Conservation (phyloP, 306 rosid genomes). For the Prinsepia uniflora region DNA sequence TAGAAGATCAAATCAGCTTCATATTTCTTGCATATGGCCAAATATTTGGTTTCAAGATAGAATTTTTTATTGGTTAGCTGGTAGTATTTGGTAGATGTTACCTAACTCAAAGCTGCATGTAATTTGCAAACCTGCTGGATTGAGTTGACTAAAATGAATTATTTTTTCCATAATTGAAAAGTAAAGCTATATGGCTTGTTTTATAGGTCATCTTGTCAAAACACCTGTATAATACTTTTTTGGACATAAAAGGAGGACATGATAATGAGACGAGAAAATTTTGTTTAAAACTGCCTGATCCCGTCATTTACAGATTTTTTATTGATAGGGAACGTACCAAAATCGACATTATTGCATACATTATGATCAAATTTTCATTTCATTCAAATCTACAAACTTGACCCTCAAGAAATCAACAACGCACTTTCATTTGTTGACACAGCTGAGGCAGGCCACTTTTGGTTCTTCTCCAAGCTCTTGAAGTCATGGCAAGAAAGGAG, state of each 20-base stretch:
- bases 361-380: neutral
- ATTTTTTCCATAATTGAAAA: neutral
- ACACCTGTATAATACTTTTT: neutral
- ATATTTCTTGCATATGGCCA: neutral
- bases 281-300: neutral
- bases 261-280: no score
- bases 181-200: neutral
- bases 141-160: neutral
- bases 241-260: no score
- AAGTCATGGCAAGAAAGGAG: conserved; percentile 47
- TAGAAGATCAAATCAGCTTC: neutral
- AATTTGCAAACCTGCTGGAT: neutral
- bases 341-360: neutral
- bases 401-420: neutral
- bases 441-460: neutral
- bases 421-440: neutral
- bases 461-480: conserved; percentile 4
- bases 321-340: neutral
- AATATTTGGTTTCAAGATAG: neutral
- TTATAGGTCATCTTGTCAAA: neutral
- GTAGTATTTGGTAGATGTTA: neutral
- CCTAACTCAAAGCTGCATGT: neutral
- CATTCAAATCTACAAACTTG: neutral
- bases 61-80: neutral
- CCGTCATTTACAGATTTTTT: neutral